These are phyloP conservation scores for Paraphoma sp. DNA, from an alignment of 2,329 filamentous ascomycete genomes.

Conservation along the genomic window DNA sequence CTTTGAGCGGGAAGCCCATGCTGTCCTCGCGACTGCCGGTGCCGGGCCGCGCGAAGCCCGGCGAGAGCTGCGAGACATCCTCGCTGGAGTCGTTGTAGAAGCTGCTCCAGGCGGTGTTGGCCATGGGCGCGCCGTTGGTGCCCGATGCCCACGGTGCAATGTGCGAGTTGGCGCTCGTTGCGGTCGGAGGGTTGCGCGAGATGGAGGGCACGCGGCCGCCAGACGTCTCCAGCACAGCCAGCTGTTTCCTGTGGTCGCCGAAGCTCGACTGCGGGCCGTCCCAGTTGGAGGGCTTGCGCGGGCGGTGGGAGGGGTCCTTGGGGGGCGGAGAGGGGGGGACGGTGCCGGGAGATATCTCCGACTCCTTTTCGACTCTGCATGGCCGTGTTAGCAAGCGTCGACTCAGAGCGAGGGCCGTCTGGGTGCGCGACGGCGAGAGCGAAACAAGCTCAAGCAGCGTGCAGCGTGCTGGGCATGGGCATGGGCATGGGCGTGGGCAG, in stretches of 20 bases:
- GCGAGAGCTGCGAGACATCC: slow-evolving; percentile 72
- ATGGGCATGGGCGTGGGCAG: slow-evolving; percentile 7
- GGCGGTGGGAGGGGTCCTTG: slow-evolving; percentile 42
- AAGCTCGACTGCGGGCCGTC: slow-evolving; percentile 64
- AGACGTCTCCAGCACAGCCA: slow-evolving; percentile 70
- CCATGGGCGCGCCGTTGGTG: slow-evolving; percentile 49
- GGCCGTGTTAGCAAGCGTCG: slow-evolving; percentile 33
- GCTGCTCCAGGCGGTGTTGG: slow-evolving; percentile 57
- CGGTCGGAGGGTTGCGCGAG: slow-evolving; percentile 63
- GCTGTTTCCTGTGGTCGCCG: slow-evolving; percentile 74
- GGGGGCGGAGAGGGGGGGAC: slow-evolving; percentile 44
- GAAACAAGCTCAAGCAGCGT: slow-evolving; percentile 2
- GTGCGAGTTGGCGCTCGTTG: slow-evolving; percentile 58
- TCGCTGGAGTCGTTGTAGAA: slow-evolving; percentile 82
- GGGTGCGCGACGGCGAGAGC: slow-evolving; percentile 7
- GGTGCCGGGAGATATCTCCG: slow-evolving; percentile 51
- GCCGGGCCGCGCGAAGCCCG: slow-evolving; percentile 66
- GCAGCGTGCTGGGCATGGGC: slow-evolving; percentile 3
- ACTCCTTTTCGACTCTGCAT: slow-evolving; percentile 53
- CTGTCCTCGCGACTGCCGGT: slow-evolving; percentile 58
- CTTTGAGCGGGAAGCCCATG: slow-evolving; percentile 56
- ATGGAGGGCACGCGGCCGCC: slow-evolving; percentile 65
- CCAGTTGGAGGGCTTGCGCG: slow-evolving; percentile 56
- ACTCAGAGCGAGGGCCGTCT: neutral
- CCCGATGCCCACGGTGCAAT: slow-evolving; percentile 59